These are phyloP conservation scores for Calonectria leucothoes DNA, from an alignment of 2,329 filamentous ascomycete species.

Conservation along the genomic window DNA sequence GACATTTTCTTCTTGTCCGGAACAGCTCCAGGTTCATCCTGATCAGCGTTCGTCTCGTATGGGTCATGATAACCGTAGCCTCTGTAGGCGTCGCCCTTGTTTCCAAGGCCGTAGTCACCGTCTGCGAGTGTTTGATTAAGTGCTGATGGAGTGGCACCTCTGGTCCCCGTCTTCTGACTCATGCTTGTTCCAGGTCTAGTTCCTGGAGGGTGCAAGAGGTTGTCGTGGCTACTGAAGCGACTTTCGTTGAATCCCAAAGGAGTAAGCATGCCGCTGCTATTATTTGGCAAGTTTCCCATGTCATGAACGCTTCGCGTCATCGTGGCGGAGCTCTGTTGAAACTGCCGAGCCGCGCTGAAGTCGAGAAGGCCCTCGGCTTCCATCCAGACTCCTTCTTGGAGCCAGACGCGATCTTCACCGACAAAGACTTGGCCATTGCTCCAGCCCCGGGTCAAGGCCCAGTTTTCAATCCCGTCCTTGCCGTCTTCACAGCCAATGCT, in stretches of 20 bases:
- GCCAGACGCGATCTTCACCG: slow-evolving; percentile 93
- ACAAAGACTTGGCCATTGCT: slow-evolving; percentile 96
- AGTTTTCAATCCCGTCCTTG: slow-evolving; percentile 91
- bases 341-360: not conserved
- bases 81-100: not conserved
- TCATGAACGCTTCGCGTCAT: slow-evolving; percentile 54
- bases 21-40: slow-evolving; percentile 78
- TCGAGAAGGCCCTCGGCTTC: slow-evolving; percentile 97
- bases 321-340: slow-evolving; percentile 69
- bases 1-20: slow-evolving; percentile 56
- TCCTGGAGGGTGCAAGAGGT: not conserved
- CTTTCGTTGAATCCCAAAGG: not conserved
- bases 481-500: slow-evolving; percentile 89
- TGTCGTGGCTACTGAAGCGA: not conserved
- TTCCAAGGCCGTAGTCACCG: not conserved
- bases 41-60: slow-evolving; percentile 75
- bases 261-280: not conserved
- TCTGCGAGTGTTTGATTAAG: not conserved
- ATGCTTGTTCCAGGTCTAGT: not conserved
- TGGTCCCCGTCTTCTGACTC: not conserved
- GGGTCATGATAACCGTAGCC: slow-evolving; percentile 54
- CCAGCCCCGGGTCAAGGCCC: slow-evolving; percentile 95
- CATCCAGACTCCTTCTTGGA: slow-evolving; percentile 95
- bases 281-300: not conserved
- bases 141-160: not conserved